Conservation (phyloP, 441 rosid genomes). For the Gossypium trilobum region DNA sequence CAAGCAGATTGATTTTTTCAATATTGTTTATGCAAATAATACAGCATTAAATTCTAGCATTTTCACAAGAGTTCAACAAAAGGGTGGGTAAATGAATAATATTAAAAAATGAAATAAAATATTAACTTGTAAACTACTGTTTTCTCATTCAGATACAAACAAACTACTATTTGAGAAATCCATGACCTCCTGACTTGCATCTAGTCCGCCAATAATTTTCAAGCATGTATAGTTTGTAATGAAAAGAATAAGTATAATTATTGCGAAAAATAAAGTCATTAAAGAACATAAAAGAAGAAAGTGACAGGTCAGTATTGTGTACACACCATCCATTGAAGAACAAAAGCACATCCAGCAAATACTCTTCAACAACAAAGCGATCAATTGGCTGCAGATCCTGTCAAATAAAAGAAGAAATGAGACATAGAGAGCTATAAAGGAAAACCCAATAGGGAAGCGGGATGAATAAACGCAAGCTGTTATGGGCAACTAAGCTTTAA, state of each 20-base stretch:
- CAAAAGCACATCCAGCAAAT: conserved; percentile 84
- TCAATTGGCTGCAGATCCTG: conserved; percentile 96
- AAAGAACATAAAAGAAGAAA: conserved; percentile 7
- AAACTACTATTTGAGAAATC: neutral
- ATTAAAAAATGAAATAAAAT: neutral
- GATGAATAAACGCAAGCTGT: neutral
- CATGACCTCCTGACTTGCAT: neutral
- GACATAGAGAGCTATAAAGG: neutral
- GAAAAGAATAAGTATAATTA: neutral
- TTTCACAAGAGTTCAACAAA: neutral
- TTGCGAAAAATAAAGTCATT: neutral
- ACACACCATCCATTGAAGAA: conserved; percentile 97
- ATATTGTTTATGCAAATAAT: neutral
- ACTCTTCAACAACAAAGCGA: conserved; percentile 91
- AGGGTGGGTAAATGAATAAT: neutral
- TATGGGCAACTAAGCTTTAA: neutral
- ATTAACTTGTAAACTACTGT: neutral
- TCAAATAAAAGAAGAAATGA: conserved; percentile 19
- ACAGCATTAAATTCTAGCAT: neutral
- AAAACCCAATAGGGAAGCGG: conserved; percentile 5
- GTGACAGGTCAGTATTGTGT: neutral
- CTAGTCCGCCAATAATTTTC: neutral
- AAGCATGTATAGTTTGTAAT: neutral
- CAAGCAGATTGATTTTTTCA: neutral
- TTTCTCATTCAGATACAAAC: neutral